Evolutionary conservation across 768 basidiomycete species (phyloP), one percentile per base, ranked within the genome.

Genomic region (Trichaptum fuscoviolaceum): DNA sequence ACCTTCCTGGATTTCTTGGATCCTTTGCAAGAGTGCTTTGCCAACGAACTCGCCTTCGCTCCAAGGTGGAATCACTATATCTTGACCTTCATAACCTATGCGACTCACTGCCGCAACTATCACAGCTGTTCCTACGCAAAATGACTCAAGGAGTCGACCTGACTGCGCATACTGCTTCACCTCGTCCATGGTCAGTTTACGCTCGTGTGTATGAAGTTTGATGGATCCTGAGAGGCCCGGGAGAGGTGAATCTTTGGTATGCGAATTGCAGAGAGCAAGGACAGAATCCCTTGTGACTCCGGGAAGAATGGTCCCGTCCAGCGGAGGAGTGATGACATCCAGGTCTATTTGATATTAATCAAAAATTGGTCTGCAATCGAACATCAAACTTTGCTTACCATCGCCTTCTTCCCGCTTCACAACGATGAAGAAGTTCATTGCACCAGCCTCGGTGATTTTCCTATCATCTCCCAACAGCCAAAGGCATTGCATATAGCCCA

Each of bases 301-400:
- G 1, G 95, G 95, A 1, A 99, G 85, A 72, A 98, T 93, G 77
- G 93, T 90, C 63, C 95, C 95, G 74, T 92, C 93, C 67, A 97
- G 79, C 17, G 93, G 91, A 1, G 96, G 92, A 0, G 96, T 97
- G 69, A 93, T 82, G 64, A 97, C 82, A 74, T 98, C 94, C 67
- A 86, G 75, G n/a, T 80, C 89, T 92, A 70, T 42, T 52, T 34
- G 30, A 61, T 15, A 25, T 15, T 17, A 66, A 17, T n/a, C 27
- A 27, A 17, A 23, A 35, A 17, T 52, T 67, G 18, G 23, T 65
- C 52, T 63, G 15, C 9, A 9, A 61, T 34, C 24, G 24, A 34
- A 2, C 24, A 58, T 58, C 23, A 20, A 18, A 42, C 18, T 12
- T 8, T 5, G 36, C 12, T 5, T 70, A 75, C 63, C 61, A 77